Evolutionary conservation across 169 alveolate genomes (phyloP), one percentile per base, ranked within the genome.

Genomic region (Plasmodium cynomolgi): DNA sequence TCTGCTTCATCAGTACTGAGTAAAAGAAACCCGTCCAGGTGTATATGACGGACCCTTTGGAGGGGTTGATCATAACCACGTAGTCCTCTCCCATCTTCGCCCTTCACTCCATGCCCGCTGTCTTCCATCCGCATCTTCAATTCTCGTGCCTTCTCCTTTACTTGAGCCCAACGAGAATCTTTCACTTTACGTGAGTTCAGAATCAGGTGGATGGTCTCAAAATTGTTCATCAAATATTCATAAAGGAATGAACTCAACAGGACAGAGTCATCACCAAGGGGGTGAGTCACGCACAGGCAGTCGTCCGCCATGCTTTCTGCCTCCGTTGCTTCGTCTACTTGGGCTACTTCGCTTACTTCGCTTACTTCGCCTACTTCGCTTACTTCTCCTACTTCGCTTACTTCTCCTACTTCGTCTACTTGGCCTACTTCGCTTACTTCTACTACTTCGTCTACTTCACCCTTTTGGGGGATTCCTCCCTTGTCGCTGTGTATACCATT

Each of bases 231-330:
- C 50, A 88, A 79, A 34, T 79, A 88, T 7, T 31, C 20, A 50
- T 79, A 79, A 79, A 88, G 37, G 47, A 56, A 88, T 37, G 94
- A 54, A 79, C 73, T 80, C 82, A 88, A 68, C 33, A 77, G 31
- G 26, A 79, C 44, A 1, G 47, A 37, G 73, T 79, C 81, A 13
- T 86, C 81, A 11, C 68, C 86, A 86, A 86, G 72, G 31, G 20
- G n/a, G 58, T 71, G 31, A 13, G 74, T 86, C 47, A 86, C 39
- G 31, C 20, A 37, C 29, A 11, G n/a, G 3, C 5, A 41, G 74
- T 79, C 44, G 39, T 79, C 44, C n/a, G 17, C 15, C 17, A 23
- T 29, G 71, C 15, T 20, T 17, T 47, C 39, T 50, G 47, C 62
- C 56, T 15, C 33, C 73, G 37, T 44, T 13, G 47, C 31, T 15